These are phyloP conservation scores for Tetrapisispora arboricola DNA, from an alignment of 805 yeast species.

Conservation along the genomic window DNA sequence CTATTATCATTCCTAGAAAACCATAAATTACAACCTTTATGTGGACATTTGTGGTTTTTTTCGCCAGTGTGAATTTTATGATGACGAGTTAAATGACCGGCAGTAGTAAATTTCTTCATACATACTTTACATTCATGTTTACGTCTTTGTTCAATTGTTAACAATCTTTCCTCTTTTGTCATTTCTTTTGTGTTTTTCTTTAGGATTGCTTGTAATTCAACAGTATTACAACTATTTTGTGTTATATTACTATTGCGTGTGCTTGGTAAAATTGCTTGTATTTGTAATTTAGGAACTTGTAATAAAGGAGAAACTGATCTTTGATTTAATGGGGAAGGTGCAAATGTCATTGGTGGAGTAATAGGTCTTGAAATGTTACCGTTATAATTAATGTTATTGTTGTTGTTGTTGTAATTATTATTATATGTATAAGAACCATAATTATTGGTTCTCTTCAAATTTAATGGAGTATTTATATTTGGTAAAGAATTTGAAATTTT, in stretches of 20 bases:
- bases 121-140: constrained; percentile 25
- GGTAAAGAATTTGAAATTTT: neutral
- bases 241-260: neutral
- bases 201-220: neutral
- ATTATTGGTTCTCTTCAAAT: neutral
- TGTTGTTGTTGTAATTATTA: no score
- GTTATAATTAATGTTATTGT: neutral
- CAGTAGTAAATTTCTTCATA: constrained; percentile 53
- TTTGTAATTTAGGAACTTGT: constrained; percentile 2
- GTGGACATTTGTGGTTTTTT: constrained; percentile 74
- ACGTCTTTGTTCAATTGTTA: constrained; percentile 2
- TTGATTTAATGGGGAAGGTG: neutral
- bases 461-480: neutral
- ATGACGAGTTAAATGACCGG: constrained; percentile 88
- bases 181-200: constrained; percentile 2
- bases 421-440: neutral
- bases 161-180: constrained; percentile 1
- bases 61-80: constrained; percentile 88
- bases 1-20: constrained; percentile 92
- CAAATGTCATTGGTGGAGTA: constrained; percentile 1
- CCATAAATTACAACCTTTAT: constrained; percentile 68
- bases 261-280: neutral
- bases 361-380: neutral
- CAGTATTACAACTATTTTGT: neutral
- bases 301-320: neutral